These are phyloP conservation scores for Beta vulgaris DNA, from an alignment of 148 eudicot species.

Conservation along the genomic window DNA sequence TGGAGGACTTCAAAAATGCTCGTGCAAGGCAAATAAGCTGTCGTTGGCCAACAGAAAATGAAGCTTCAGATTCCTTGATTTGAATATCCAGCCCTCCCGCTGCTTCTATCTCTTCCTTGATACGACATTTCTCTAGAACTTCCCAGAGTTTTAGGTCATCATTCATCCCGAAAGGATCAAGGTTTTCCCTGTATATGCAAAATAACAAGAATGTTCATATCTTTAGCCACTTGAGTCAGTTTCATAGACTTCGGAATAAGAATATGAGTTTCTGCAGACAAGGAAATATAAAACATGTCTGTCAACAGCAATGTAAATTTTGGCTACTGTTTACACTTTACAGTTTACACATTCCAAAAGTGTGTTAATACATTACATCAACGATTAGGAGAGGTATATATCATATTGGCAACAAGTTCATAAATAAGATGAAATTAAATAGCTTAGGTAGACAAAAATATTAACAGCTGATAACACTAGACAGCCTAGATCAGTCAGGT, in stretches of 20 bases:
- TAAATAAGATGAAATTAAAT: not conserved
- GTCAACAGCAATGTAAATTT: not conserved
- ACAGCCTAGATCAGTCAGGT: not conserved
- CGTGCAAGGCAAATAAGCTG: conserved; percentile 99
- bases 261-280: not conserved
- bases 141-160: conserved; percentile 69
- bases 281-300: not conserved
- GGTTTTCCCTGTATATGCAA: conserved; percentile 57
- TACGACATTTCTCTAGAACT: conserved; percentile 69
- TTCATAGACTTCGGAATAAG: not conserved
- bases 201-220: not conserved
- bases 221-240: not conserved
- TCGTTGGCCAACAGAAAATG: conserved; percentile 87
- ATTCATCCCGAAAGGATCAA: conserved; percentile 60
- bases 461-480: not conserved
- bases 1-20: conserved; percentile 82
- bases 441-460: not conserved
- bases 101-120: conserved; percentile 69
- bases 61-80: conserved; percentile 61
- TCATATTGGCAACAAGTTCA: conserved; percentile 1
- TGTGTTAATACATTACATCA: not conserved
- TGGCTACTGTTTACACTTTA: not conserved
- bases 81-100: conserved; percentile 75
- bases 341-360: not conserved
- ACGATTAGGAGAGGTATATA: not conserved